Conservation (phyloP, 1,284 basidiomycete species). For the Xerocomus minutiporus region DNA sequence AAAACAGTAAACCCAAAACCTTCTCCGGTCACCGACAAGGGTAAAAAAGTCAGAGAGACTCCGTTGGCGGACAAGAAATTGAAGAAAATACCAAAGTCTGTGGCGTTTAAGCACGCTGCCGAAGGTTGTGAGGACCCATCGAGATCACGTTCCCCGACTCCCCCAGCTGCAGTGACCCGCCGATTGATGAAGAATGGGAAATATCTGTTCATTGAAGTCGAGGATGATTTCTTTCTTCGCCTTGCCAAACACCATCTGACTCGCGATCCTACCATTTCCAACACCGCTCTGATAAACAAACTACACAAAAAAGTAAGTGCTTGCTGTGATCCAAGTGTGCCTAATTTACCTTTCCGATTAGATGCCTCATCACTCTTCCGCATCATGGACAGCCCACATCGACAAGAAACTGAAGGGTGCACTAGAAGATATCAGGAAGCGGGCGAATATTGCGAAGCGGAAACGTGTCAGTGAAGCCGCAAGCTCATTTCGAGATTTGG, state of each 20-base stretch:
- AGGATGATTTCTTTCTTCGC: slow-evolving; percentile 39
- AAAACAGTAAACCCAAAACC: slow-evolving; percentile 9
- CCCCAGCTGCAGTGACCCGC: slow-evolving; percentile 38
- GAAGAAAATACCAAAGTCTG: slow-evolving; percentile 4
- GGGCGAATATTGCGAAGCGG: slow-evolving; percentile 31
- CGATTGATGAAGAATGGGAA: slow-evolving; percentile 24
- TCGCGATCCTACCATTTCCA: slow-evolving; percentile 37
- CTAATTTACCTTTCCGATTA: slow-evolving; percentile 17
- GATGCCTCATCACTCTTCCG: slow-evolving; percentile 44
- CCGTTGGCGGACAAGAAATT: slow-evolving; percentile 7
- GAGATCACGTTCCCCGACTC: slow-evolving; percentile 38
- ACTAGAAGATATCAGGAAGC: slow-evolving; percentile 30
- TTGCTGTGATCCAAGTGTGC: background rate
- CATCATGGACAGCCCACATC: slow-evolving; percentile 36
- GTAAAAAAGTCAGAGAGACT: slow-evolving; percentile 4
- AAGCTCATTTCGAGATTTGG: background rate
- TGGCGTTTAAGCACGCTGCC: background rate
- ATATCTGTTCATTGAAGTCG: slow-evolving; percentile 44
- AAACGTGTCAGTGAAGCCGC: slow-evolving; percentile 15
- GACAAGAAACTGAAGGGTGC: slow-evolving; percentile 27
- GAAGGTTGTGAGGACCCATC: background rate
- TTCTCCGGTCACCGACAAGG: slow-evolving; percentile 1
- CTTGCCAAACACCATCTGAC: slow-evolving; percentile 36
- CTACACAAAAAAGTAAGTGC: slow-evolving; percentile 40
- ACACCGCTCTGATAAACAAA: slow-evolving; percentile 29